These are phyloP conservation scores for Mortierella sp. DNA, from an alignment of 371 early-diverging fungal genomes.

Conservation along the genomic window DNA sequence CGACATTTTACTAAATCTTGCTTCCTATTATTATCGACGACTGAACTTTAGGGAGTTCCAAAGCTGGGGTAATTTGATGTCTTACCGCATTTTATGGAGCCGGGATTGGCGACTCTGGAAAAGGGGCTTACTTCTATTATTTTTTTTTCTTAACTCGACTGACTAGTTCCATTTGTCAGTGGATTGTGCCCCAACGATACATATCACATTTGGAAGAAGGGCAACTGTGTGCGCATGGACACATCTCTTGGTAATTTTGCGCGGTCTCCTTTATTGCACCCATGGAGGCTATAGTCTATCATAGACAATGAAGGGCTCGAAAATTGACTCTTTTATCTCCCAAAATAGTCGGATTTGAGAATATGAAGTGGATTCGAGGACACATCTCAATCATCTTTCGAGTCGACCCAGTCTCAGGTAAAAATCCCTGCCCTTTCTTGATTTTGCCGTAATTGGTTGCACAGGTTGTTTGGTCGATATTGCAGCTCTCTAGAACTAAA, in stretches of 20 bases:
- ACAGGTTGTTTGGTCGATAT: background rate
- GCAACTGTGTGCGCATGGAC: conserved; percentile 55
- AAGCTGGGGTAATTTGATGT: conserved; percentile 44
- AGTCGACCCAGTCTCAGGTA: conserved; percentile 44
- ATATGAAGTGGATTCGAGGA: conserved; percentile 53
- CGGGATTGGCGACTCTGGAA: background rate
- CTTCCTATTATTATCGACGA: background rate
- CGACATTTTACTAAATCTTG: background rate
- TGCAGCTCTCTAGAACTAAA: no score
- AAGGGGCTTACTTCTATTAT: background rate
- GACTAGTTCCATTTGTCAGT: conserved; percentile 51
- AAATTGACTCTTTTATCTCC: no score
- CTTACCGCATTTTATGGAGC: background rate
- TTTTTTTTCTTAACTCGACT: background rate
- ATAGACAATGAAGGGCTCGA: background rate
- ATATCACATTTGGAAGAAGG: conserved; percentile 57
- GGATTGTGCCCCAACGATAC: conserved; percentile 56
- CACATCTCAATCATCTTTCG: conserved; percentile 56
- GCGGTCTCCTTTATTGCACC: background rate
- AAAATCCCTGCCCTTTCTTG: background rate
- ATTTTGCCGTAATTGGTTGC: background rate
- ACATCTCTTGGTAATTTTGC: conserved; percentile 46
- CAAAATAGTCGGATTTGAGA: conserved; percentile 49
- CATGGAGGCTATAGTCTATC: background rate
- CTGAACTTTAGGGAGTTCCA: conserved; percentile 47